Base-by-base conservation (phyloP, 2,329 filamentous ascomycete species). In the Penicillium sp. region DNA sequence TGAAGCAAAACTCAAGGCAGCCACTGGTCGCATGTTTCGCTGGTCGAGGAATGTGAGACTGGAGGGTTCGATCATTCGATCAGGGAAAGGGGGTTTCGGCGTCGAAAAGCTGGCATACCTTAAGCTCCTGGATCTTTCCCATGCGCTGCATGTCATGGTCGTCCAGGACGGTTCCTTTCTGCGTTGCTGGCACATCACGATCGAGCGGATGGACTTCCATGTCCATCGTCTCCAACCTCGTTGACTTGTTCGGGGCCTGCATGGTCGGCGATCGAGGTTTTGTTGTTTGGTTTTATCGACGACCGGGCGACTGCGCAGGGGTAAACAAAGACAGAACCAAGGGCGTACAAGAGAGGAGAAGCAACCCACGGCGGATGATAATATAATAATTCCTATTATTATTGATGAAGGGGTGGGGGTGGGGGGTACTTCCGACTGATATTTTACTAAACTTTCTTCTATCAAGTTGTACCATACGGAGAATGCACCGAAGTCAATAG, bases 1-100 rank as follows among this genome's bases (percentile, higher is more conserved):
- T 0, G 72, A 70, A 14, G 73, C 66, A 58, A 75, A 75, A 53
- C 71, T 74, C 10, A 75, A 58, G 9, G 73, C 73, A 6, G 73
- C 70, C 5, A 75, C 39, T 6, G 71, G 71, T 36, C 70, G 70
- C 43, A 74, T 58, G 27, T 71, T 72, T 63, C 73, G 66, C 73
- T 75, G 18, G 19, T 35, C 39, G 11, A 37, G 22, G 47, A 37
- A 50, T 51, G 39, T 43, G 16, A 54, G 51, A 54, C 31, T 31
- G 43, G n/a, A 22, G 16, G 14, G 14, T 13, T 41, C 39, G 18
- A 41, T 31, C n/a, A 19, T 3, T 43, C 19, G 5, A 43, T 43
- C 13, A 49, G 27, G n/a, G 18, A 27, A 16, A n/a, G 16, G 16
- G 24, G 31, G 36, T 10, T 18, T 36, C 47, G 35, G 24, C 18